A percentile compares a stretch with the other conserved stretches of the same genome.
These are phyloP conservation scores for Neurospora sp. DNA, from an alignment of 495 filamentous ascomycete species.

Conservation along the genomic window DNA sequence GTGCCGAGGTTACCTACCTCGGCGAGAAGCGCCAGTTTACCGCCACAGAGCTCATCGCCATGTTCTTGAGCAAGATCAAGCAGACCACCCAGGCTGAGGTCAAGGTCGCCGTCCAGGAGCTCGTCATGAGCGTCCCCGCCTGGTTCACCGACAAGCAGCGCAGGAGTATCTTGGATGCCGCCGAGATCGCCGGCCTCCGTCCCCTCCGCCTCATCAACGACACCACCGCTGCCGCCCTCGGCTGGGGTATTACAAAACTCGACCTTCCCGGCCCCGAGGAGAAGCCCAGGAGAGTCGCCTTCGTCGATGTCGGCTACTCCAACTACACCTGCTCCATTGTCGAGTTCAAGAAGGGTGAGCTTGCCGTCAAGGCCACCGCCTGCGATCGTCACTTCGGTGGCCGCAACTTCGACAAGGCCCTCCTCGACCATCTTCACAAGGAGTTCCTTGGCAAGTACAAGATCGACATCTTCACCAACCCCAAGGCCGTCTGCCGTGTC, in stretches of 20 bases:
- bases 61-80: slow-evolving; percentile 93
- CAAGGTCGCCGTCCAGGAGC: slow-evolving; percentile 85
- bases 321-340: slow-evolving; percentile 92
- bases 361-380: slow-evolving; percentile 85
- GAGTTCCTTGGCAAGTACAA: slow-evolving; percentile 93
- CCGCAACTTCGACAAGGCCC: slow-evolving; percentile 88
- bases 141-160: slow-evolving; percentile 98
- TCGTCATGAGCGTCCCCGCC: slow-evolving; percentile 87
- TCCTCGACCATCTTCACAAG: slow-evolving; percentile 87
- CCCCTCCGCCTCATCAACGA: slow-evolving; percentile 93
- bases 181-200: slow-evolving; percentile 91
- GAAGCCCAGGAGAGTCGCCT: slow-evolving; percentile 84
- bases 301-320: slow-evolving; percentile 93
- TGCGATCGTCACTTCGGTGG: slow-evolving; percentile 96
- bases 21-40: slow-evolving; percentile 92
- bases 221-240: slow-evolving; percentile 90
- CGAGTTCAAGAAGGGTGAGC: slow-evolving; percentile 95
- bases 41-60: slow-evolving; percentile 81
- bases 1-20: slow-evolving; percentile 87
- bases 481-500: slow-evolving; percentile 81
- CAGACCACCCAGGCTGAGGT: slow-evolving; percentile 78
- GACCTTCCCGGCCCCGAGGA: slow-evolving; percentile 84
- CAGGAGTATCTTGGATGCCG: slow-evolving; percentile 78
- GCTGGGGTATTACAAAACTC: slow-evolving; percentile 94
- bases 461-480: slow-evolving; percentile 79